These are phyloP conservation scores for Suhomyces panamericanus DNA, from an alignment of 1,139 yeast species.

Conservation along the genomic window DNA sequence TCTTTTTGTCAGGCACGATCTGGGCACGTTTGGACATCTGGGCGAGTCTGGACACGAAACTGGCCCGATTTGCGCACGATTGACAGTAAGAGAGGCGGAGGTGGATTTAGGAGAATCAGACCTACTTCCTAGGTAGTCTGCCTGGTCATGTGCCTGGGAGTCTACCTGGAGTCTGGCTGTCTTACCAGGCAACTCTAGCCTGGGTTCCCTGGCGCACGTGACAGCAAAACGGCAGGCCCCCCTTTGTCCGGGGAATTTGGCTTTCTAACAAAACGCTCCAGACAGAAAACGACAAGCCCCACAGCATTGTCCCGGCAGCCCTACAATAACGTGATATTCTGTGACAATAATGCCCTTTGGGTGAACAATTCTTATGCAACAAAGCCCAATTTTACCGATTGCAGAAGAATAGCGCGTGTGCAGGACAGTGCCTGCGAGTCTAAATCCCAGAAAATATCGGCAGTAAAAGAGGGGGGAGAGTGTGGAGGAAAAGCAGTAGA, in stretches of 20 bases:
- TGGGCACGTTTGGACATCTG: slow-evolving; percentile 1
- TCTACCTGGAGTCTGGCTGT: no score
- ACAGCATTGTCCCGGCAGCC: neutral
- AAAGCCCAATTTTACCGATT: slow-evolving; percentile 11
- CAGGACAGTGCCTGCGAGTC: slow-evolving; percentile 7
- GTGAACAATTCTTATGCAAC: slow-evolving; percentile 6
- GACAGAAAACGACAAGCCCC: slow-evolving; percentile 5
- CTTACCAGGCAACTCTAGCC: neutral
- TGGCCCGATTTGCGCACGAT: no score
- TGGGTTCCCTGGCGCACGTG: no score
- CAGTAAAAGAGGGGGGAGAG: neutral
- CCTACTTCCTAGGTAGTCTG: no score
- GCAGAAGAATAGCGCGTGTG: slow-evolving; percentile 4
- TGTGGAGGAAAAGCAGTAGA: neutral
- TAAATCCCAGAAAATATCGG: slow-evolving; percentile 4
- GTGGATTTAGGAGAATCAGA: neutral
- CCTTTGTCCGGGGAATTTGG: neutral
- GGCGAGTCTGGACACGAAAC: neutral
- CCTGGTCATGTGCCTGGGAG: no score
- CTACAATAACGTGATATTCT: slow-evolving; percentile 1
- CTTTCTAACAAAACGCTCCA: neutral
- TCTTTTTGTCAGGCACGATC: neutral
- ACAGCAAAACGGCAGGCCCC: neutral
- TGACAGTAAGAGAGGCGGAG: neutral
- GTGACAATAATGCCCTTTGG: slow-evolving; percentile 4